Base-by-base conservation (phyloP, 306 rosid genomes). In the Argentina anserina region DNA sequence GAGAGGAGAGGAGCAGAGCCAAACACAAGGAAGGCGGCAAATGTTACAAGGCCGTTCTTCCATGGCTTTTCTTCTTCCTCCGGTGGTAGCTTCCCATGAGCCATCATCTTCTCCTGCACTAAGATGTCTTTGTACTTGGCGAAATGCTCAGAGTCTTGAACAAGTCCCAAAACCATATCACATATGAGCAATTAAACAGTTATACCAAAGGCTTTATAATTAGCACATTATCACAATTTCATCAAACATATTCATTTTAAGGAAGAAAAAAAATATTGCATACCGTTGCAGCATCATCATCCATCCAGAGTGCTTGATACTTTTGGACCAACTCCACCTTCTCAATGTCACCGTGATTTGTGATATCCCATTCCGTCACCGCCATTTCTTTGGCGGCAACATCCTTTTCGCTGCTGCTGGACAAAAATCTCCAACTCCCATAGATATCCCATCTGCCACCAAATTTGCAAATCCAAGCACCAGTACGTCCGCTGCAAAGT, bases 361-460 rank as follows among this genome's bases (percentile, higher is more conserved):
- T 34, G 63, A 87, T 81, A 77, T 88, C 92, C 89, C 94, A 87
- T 52, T 80, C 81, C 1, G 86, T 84, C 34, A 83, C 84, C 40
- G 37, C 81, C 74, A 76, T 79, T 65, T 84, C 85, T 72, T 75
- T 72, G 6, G 58, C 56, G n/a, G 80, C 67, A 29, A 85, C 88
- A 15, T 81, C 89, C 66, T 80, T 78, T 73, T 84, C 87, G 1
- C 85, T 79, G 65, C 77, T 77, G 65, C 76, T 81, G 1, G 97
- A 82, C 36, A 83, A 62, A 5, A 83, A 73, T 90, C 90, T n/a
- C 94, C 92, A n/a, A 88, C 81, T 65, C 90, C 89, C 97, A 81
- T 88, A 5, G 89, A 90, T 77, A 88, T 86, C 78, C 89, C 94
- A 77, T 90, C 92, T 11, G 90, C 94, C 46, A 86, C 88, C 40